Conservation (phyloP, 129 eudicot species). For the Tagetes erecta region DNA sequence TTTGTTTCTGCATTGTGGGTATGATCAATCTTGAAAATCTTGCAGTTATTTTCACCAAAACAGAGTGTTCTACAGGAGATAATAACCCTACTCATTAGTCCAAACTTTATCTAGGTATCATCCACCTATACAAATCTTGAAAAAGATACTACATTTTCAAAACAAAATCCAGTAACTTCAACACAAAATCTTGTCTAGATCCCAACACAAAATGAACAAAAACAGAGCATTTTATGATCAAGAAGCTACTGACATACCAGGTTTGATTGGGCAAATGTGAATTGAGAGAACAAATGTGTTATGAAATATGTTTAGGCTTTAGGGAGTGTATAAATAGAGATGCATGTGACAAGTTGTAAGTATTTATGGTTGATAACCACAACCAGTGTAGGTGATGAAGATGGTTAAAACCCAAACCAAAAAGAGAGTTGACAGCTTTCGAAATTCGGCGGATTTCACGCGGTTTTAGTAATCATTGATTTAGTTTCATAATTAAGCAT, state of each 20-base stretch:
- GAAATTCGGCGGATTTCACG: constrained; percentile 52
- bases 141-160: neutral
- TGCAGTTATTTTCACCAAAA: constrained; percentile 7
- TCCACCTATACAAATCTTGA: neutral
- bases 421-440: constrained; percentile 34
- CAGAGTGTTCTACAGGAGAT: constrained; percentile 3
- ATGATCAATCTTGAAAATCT: constrained; percentile 5
- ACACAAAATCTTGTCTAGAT: no score
- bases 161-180: neutral
- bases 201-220: constrained; percentile 8
- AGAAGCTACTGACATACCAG: neutral
- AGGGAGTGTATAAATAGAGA: constrained; percentile 12
- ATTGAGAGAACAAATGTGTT: constrained; percentile 27
- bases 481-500: constrained; percentile 33
- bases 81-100: neutral
- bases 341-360: constrained; percentile 20
- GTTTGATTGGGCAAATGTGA: neutral
- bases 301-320: neutral
- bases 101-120: neutral
- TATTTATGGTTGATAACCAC: constrained; percentile 18
- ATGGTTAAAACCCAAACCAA: constrained; percentile 8
- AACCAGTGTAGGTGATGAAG: constrained; percentile 5
- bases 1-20: constrained; percentile 1
- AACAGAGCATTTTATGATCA: neutral
- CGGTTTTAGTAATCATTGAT: constrained; percentile 45